A percentile compares a stretch with the other conserved stretches of the same genome.
These are phyloP conservation scores for Lecanicillium sp. DNA, from an alignment of 2,329 filamentous ascomycete species.

Conservation along the genomic window DNA sequence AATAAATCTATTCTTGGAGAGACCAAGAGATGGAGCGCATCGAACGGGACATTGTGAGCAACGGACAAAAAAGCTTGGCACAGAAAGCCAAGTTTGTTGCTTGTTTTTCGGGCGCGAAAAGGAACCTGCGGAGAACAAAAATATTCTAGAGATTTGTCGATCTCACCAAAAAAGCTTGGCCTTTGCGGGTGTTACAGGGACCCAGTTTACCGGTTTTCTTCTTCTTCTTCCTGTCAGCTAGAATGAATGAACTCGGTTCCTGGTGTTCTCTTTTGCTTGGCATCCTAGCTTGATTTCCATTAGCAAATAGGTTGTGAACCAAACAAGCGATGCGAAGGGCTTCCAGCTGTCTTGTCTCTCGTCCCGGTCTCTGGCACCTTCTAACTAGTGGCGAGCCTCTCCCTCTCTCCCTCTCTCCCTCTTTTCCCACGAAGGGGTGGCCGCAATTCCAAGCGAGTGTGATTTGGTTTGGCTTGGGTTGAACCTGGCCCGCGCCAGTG, in stretches of 20 bases:
- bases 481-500: no score
- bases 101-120: constrained; percentile 4
- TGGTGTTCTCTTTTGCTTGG: background rate
- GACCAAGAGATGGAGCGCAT: background rate
- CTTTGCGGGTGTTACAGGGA: background rate
- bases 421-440: no score
- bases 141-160: constrained; percentile 4
- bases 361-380: no score
- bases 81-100: constrained; percentile 13
- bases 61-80: constrained; percentile 13
- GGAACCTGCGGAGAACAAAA: background rate
- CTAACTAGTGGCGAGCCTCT: no score
- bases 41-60: background rate
- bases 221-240: no score
- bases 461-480: no score
- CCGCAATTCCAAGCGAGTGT: no score
- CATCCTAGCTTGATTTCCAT: no score
- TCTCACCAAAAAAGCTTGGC: constrained; percentile 10
- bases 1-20: constrained; percentile 14
- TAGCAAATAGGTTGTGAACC: no score
- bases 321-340: no score
- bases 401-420: no score
- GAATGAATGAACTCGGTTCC: background rate
- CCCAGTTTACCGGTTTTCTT: background rate
- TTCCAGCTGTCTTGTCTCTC: no score